A percentile compares a stretch with the other conserved stretches of the same genome.
Conservation (phyloP, 129 eudicot genomes). For the Ambrosia artemisiifolia region DNA sequence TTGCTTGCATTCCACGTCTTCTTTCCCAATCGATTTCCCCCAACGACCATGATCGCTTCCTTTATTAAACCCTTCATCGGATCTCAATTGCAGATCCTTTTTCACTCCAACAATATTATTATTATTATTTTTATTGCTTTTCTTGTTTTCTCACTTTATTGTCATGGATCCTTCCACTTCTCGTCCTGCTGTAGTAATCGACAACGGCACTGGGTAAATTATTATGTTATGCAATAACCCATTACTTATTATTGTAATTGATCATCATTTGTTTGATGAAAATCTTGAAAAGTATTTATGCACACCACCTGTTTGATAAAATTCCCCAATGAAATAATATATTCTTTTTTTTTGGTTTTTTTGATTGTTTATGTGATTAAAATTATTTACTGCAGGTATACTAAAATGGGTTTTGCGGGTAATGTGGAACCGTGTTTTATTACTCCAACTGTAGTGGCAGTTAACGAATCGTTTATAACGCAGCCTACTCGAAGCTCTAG, state of each 20-base stretch:
- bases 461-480: slow-evolving; percentile 75
- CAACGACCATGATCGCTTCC: slow-evolving; percentile 64
- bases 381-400: slow-evolving; percentile 53
- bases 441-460: slow-evolving; percentile 82
- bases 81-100: slow-evolving; percentile 66
- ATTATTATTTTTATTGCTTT: background rate
- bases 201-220: slow-evolving; percentile 93
- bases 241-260: background rate
- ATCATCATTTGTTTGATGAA: slow-evolving; percentile 8
- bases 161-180: slow-evolving; percentile 78
- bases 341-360: background rate
- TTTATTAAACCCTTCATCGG: slow-evolving; percentile 45
- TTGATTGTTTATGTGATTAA: background rate
- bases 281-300: background rate
- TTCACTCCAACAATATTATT: slow-evolving; percentile 13
- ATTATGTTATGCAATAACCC: background rate
- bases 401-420: slow-evolving; percentile 97
- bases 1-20: slow-evolving; percentile 31
- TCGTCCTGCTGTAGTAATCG: slow-evolving; percentile 96
- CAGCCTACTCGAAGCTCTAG: slow-evolving; percentile 54
- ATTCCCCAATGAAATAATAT: slow-evolving; percentile 4
- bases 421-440: slow-evolving; percentile 90
- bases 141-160: slow-evolving; percentile 13
- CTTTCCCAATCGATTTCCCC: slow-evolving; percentile 19
- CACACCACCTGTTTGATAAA: slow-evolving; percentile 33